Evolutionary conservation across 495 filamentous ascomycete species (phyloP).

Genomic region (Aspergillus bertholletiae): DNA sequence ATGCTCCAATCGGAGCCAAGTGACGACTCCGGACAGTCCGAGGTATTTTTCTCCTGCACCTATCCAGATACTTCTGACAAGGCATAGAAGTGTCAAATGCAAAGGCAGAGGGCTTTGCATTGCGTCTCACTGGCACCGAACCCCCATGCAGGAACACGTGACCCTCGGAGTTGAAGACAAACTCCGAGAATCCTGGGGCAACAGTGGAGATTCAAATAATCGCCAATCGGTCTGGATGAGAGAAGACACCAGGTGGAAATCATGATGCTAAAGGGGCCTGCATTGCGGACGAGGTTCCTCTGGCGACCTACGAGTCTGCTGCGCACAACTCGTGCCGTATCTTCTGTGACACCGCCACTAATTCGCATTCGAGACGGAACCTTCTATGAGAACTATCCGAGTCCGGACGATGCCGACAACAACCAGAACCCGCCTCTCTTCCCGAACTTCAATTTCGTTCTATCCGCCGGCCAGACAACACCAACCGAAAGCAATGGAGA

Average conservation of each 20-base stretch:
- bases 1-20: too few relatives aligned
- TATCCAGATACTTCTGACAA: too few relatives aligned
- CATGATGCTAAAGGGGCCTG: constrained; percentile 5
- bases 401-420: constrained; percentile 31
- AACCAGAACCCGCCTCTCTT: constrained; percentile 59
- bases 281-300: constrained; percentile 3
- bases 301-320: not conserved
- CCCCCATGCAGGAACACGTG: not conserved
- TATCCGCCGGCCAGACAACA: constrained; percentile 46
- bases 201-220: not conserved
- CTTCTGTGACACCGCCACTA: constrained; percentile 47
- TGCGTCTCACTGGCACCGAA: too few relatives aligned
- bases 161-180: not conserved
- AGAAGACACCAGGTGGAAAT: not conserved
- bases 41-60: too few relatives aligned
- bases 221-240: not conserved
- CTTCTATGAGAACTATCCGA: constrained; percentile 78
- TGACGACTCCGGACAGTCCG: too few relatives aligned
- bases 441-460: constrained; percentile 57
- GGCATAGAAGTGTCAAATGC: too few relatives aligned
- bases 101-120: too few relatives aligned
- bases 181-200: not conserved
- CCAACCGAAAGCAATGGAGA: constrained; percentile 1
- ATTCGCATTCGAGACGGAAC: constrained; percentile 71
- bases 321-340: constrained; percentile 4